These are phyloP conservation scores for Saksenaea vasiformis DNA, from an alignment of 371 early-diverging fungal genomes.

Conservation along the genomic window DNA sequence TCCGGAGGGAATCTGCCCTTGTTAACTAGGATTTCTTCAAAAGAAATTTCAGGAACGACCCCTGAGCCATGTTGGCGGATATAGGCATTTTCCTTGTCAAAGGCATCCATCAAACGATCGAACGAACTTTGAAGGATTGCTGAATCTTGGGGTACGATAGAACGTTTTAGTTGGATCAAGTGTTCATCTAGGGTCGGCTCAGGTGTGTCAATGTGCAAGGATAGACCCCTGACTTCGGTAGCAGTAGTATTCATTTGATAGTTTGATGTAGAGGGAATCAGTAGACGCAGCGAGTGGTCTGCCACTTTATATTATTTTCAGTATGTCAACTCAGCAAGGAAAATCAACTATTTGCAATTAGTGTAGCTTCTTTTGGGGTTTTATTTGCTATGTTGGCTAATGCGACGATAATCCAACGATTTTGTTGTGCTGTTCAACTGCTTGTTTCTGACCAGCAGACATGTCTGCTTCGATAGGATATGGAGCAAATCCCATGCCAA, in stretches of 20 bases:
- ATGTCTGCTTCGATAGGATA: slow-evolving; percentile 12
- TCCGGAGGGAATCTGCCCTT: slow-evolving; percentile 29
- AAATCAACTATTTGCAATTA: too few species aligned
- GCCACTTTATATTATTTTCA: too few species aligned
- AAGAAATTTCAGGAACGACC: slow-evolving; percentile 28
- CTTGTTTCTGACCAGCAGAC: slow-evolving; percentile 29
- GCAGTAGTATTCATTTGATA: too few species aligned
- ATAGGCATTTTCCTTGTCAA: slow-evolving; percentile 26
- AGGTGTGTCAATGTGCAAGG: slow-evolving; percentile 20
- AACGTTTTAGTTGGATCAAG: slow-evolving; percentile 24
- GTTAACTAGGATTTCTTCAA: slow-evolving; percentile 30
- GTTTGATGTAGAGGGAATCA: too few species aligned
- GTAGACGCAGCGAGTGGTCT: too few species aligned
- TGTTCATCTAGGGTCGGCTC: slow-evolving; percentile 21
- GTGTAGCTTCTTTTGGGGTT: too few species aligned
- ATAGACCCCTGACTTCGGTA: too few species aligned
- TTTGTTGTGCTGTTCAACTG: slow-evolving; percentile 25
- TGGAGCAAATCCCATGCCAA: slow-evolving; percentile 33
- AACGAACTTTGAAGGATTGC: slow-evolving; percentile 22
- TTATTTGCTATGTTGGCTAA: too few species aligned
- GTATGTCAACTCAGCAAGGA: too few species aligned
- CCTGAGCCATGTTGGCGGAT: slow-evolving; percentile 31
- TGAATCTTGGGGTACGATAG: slow-evolving; percentile 25
- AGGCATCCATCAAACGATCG: slow-evolving; percentile 19
- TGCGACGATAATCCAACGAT: slow-evolving; percentile 6